Conservation (phyloP, 768 basidiomycete genomes). For the Collybiopsis confluens region DNA sequence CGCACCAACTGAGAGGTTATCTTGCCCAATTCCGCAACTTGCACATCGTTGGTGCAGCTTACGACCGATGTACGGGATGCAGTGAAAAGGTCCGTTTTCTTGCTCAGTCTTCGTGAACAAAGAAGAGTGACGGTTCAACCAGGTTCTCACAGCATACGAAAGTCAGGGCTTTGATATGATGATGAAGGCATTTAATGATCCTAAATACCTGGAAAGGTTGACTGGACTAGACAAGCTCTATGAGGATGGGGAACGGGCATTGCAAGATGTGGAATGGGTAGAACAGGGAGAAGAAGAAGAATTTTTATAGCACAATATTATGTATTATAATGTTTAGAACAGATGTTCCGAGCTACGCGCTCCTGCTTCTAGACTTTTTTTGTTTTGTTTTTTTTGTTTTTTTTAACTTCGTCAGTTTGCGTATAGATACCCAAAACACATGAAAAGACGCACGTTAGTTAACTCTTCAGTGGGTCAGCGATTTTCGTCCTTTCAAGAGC, state of each 20-base stretch:
- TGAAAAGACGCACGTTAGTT: background rate
- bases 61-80: conserved; percentile 87
- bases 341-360: too few relatives aligned
- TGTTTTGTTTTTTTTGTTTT: too few relatives aligned
- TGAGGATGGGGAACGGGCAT: conserved; percentile 63
- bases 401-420: too few relatives aligned
- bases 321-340: too few relatives aligned
- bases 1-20: conserved; percentile 92
- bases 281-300: conserved; percentile 46
- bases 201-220: conserved; percentile 64
- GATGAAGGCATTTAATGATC: conserved; percentile 77
- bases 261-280: conserved; percentile 77
- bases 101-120: background rate
- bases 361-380: too few relatives aligned
- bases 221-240: conserved; percentile 80
- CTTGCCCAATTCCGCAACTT: conserved; percentile 83
- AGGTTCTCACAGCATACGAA: conserved; percentile 84
- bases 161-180: conserved; percentile 78
- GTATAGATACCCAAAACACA: too few relatives aligned
- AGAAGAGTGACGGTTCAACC: background rate
- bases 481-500: conserved; percentile 71
- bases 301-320: conserved; percentile 18
- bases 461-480: conserved; percentile 65
- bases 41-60: conserved; percentile 82
- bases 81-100: conserved; percentile 58